A percentile compares a stretch with the other conserved stretches of the same genome.
These are phyloP conservation scores for Hylodesmum podocarpum DNA, from an alignment of 306 rosid genomes.

Conservation along the genomic window DNA sequence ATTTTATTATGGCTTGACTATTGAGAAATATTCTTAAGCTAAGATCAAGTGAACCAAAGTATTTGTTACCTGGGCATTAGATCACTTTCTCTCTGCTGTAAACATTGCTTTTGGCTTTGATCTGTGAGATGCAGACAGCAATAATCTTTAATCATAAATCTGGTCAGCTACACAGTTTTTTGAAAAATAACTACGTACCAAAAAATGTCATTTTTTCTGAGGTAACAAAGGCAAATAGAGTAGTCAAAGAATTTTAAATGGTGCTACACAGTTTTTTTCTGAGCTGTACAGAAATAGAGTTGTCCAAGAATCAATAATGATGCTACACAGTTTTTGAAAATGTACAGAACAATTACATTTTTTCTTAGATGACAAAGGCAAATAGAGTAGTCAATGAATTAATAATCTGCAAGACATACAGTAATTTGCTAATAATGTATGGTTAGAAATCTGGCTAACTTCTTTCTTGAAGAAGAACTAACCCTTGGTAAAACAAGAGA, in stretches of 20 bases:
- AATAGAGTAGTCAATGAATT: background rate
- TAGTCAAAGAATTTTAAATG: background rate
- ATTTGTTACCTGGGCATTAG: background rate
- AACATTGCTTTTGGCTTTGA: background rate
- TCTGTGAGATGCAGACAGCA: background rate
- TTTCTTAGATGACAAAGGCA: background rate
- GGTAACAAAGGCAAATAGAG: background rate
- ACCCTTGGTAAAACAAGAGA: background rate
- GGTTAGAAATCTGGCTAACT: background rate
- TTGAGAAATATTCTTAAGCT: background rate
- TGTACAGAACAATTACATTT: background rate
- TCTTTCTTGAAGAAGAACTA: constrained; percentile 6
- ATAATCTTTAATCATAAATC: background rate
- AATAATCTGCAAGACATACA: background rate
- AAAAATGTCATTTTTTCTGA: background rate
- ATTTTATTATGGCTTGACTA: background rate
- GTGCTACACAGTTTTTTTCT: constrained; percentile 5
- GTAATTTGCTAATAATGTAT: background rate
- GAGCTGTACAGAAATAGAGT: background rate
- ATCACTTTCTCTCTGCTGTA: constrained; percentile 10
- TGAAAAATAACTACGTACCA: background rate
- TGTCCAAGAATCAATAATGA: too few relatives aligned
- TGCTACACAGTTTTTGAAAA: constrained; percentile 7
- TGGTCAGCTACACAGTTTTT: background rate
- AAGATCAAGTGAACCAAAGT: background rate